These are phyloP conservation scores for Talaromyces sp. DNA, from an alignment of 2,329 filamentous ascomycete genomes.

Conservation along the genomic window DNA sequence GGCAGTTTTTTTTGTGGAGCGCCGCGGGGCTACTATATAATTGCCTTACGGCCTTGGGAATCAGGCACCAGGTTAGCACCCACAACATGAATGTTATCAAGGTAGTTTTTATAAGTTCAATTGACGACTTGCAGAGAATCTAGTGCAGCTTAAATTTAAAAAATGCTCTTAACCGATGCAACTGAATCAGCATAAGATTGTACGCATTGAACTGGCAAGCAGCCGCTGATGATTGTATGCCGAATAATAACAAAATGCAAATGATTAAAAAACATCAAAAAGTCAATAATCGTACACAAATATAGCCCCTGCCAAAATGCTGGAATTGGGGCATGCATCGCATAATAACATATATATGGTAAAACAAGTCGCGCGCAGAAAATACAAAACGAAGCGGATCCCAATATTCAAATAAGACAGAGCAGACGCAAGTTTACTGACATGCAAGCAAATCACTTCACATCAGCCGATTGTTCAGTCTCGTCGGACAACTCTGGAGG, in stretches of 20 bases:
- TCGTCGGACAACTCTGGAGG: constrained; percentile 9
- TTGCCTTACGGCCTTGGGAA: not conserved
- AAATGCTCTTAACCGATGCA: not conserved
- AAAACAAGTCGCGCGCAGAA: not conserved
- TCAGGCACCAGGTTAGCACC: not conserved
- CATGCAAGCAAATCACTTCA: not conserved
- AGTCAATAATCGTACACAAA: not conserved
- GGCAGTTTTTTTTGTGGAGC: constrained; percentile 1
- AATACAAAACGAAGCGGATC: not conserved
- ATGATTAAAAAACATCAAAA: not conserved
- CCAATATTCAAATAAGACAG: not conserved
- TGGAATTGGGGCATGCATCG: not conserved
- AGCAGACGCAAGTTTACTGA: not conserved
- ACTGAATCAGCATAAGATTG: not conserved
- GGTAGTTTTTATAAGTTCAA: not conserved
- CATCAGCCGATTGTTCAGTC: constrained; percentile 4
- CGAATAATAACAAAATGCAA: not conserved
- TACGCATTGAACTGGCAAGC: not conserved
- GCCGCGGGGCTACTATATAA: not conserved
- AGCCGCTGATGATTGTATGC: not conserved
- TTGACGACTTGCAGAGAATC: not conserved
- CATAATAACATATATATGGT: not conserved
- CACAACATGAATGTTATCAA: not conserved
- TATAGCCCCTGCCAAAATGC: not conserved
- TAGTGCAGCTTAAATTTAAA: not conserved